Conservation (phyloP, 306 rosid species). For the Glycine soja region DNA sequence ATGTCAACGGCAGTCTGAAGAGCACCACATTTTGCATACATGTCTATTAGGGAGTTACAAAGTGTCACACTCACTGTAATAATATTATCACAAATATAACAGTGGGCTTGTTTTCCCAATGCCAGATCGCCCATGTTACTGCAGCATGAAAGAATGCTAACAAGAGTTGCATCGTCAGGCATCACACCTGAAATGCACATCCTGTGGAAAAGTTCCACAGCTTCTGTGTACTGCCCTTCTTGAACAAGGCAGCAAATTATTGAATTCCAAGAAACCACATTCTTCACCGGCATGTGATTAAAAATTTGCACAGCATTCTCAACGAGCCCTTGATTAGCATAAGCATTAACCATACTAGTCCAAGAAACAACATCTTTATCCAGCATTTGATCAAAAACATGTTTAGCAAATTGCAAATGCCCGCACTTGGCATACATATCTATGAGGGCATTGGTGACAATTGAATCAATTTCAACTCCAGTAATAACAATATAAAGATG, state of each 20-base stretch:
- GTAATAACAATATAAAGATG: constrained; percentile 57
- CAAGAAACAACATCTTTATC: constrained; percentile 69
- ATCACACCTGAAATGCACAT: constrained; percentile 61
- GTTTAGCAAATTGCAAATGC: constrained; percentile 56
- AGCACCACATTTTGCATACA: constrained; percentile 80
- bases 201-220: constrained; percentile 62
- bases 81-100: constrained; percentile 48
- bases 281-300: constrained; percentile 65
- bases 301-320: constrained; percentile 55
- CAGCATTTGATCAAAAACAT: constrained; percentile 58
- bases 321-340: constrained; percentile 64
- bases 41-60: constrained; percentile 64
- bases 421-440: constrained; percentile 83
- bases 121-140: constrained; percentile 74
- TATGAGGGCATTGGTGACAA: constrained; percentile 65
- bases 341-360: constrained; percentile 74
- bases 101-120: constrained; percentile 63
- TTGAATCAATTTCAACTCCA: constrained; percentile 63
- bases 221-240: constrained; percentile 63
- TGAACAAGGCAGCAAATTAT: constrained; percentile 68
- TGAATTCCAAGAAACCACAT: constrained; percentile 84
- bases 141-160: constrained; percentile 66
- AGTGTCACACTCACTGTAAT: constrained; percentile 53
- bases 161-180: constrained; percentile 76
- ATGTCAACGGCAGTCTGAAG: constrained; percentile 59